Base-by-base conservation (phyloP, 768 basidiomycete genomes). In the Coprinellus micaceus region DNA sequence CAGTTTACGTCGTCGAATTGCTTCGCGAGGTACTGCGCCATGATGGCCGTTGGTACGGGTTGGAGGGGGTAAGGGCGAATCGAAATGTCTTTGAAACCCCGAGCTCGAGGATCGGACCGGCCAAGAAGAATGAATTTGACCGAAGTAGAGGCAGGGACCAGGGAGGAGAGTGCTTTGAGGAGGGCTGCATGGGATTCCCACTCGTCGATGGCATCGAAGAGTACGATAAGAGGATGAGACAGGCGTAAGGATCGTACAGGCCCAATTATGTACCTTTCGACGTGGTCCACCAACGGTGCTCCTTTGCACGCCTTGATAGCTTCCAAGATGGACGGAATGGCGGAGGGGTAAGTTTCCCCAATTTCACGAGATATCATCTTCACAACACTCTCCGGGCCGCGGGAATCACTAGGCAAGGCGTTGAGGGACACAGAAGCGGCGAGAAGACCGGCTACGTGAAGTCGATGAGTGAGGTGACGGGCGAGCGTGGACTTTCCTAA, bases 191-290 rank as follows among this genome's bases (percentile, higher is more conserved):
- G n/a, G 30, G 45, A 15, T 1, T 7, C 29, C 52, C 52, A 58
- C 53, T 58, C 57, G 44, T 58, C 57, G 25, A 58, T 29, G 40
- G n/a, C n/a, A n/a, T n/a, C n/a, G n/a, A n/a, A n/a, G n/a, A n/a
- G n/a, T n/a, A n/a, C n/a, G n/a, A n/a, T 44, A 44, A 58, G 52
- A 12, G 41, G 28, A 12, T 45, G 41, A 37, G 52, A 21, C 24
- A 47, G 47, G 15, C 24, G n/a, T 26, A 58, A 36, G 11, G 57
- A 30, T 4, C 41, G 28, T 3, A 58, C 53, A 13, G 57, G 57
- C n/a, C 26, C 43, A 9, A 53, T 11, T 12, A 52, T 52, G 37
- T 37, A 52, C 13, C 21, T 33, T 1, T 25, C 13, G 13, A 52
- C 11, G 36, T 52, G 24, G 9, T 52, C 51, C 29, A 22, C 21